These are phyloP conservation scores for Erodium maritimum DNA, from an alignment of 345 rosid species.

Conservation along the genomic window DNA sequence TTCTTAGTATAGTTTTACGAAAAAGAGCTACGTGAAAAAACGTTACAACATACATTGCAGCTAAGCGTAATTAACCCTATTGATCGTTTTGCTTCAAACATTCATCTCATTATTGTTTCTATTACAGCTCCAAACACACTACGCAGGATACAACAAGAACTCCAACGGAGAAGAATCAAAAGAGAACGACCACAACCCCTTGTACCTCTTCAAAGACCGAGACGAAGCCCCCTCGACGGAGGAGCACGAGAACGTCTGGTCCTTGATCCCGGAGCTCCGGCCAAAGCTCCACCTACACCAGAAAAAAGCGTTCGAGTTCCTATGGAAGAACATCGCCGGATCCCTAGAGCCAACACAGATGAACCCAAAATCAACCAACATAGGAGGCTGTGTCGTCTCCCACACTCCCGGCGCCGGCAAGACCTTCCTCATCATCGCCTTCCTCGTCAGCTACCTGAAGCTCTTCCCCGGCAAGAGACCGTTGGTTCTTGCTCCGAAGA, in stretches of 20 bases:
- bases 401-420: conserved; percentile 97
- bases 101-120: neutral
- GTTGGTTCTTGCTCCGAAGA: conserved; percentile 82
- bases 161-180: conserved; percentile 25
- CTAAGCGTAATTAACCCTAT: too few species aligned
- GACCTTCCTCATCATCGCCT: conserved; percentile 80
- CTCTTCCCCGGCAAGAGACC: conserved; percentile 80
- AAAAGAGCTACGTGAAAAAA: too few species aligned
- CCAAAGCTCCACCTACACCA: conserved; percentile 65
- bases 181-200: conserved; percentile 1
- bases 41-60: too few species aligned
- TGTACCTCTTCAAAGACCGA: too few species aligned
- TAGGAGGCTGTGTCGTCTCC: conserved; percentile 87
- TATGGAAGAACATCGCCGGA: conserved; percentile 77
- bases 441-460: conserved; percentile 76
- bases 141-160: conserved; percentile 2
- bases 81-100: neutral
- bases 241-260: conserved; percentile 67
- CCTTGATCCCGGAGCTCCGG: conserved; percentile 61
- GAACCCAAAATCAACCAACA: conserved; percentile 34
- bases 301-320: conserved; percentile 78
- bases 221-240: conserved; percentile 23
- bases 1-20: too few species aligned
- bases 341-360: conserved; percentile 50
- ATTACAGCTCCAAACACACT: neutral